These are phyloP conservation scores for Solanum hybrid DNA, from an alignment of 305 asterid genomes.

Conservation along the genomic window DNA sequence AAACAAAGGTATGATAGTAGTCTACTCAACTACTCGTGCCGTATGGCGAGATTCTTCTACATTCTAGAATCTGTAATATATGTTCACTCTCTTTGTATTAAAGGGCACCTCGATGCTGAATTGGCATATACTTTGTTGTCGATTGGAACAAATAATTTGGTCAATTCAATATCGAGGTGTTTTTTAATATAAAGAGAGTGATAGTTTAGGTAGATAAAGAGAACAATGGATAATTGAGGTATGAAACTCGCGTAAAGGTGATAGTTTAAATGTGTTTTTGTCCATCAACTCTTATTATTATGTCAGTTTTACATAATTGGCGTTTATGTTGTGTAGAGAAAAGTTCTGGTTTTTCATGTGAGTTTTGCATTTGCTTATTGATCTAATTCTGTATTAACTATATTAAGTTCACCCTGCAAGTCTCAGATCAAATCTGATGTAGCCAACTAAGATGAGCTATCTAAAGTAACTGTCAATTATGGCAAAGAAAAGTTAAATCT, in stretches of 20 bases:
- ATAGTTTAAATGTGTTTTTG: neutral
- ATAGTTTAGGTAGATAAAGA: neutral
- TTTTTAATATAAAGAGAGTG: neutral
- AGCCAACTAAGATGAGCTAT: conserved; percentile 6
- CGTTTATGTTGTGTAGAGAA: neutral
- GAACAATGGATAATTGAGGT: neutral
- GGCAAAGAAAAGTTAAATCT: neutral
- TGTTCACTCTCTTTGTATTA: neutral
- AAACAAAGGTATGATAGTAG: neutral
- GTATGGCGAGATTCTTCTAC: neutral
- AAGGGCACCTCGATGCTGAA: neutral
- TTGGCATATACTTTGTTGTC: neutral
- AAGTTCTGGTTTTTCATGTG: neutral
- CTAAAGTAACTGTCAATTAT: neutral
- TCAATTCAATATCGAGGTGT: neutral
- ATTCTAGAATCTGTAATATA: too few species aligned
- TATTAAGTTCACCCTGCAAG: neutral
- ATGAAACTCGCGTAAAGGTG: neutral
- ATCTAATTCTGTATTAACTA: neutral
- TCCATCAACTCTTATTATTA: neutral
- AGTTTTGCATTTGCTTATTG: neutral
- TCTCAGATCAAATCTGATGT: neutral
- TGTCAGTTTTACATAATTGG: neutral
- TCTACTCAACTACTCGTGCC: neutral
- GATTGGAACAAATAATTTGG: neutral